Percentiles rank a stretch among this genome's conserved stretches.
These are phyloP conservation scores for Vanrija pseudolonga DNA, from an alignment of 1,284 basidiomycete genomes.

Conservation along the genomic window DNA sequence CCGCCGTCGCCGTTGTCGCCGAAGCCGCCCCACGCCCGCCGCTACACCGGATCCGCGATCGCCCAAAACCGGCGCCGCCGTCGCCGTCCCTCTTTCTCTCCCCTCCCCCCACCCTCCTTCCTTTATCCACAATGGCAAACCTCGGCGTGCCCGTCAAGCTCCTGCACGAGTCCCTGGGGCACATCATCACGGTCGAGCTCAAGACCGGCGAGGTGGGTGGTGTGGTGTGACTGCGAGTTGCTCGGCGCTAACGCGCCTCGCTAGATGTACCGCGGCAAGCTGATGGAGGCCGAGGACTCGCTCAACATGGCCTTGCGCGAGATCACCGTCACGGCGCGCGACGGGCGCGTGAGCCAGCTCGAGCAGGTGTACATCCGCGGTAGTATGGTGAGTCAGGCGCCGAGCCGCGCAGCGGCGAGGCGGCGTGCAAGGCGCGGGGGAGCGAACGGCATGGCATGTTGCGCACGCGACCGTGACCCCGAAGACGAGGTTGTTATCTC, in stretches of 20 bases:
- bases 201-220: conserved; percentile 71
- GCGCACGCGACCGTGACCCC: neutral
- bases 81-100: neutral
- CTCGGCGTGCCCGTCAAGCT: conserved; percentile 90
- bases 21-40: no score
- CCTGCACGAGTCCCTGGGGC: conserved; percentile 88
- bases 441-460: no score
- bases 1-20: neutral
- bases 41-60: no score
- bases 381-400: conserved; percentile 62
- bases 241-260: neutral
- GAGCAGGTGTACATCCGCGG: conserved; percentile 99
- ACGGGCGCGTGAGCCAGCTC: conserved; percentile 97
- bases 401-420: neutral
- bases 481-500: neutral
- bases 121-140: conserved; percentile 48
- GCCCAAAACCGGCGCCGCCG: neutral
- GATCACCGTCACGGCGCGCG: conserved; percentile 95
- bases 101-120: neutral
- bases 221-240: neutral
- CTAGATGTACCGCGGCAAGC: conserved; percentile 92
- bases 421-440: neutral
- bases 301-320: conserved; percentile 95
- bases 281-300: conserved; percentile 98
- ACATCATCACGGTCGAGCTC: conserved; percentile 94